phyloP scores from a whole-genome alignment of 345 rosid species.

The Citrus hindsii region DNA sequence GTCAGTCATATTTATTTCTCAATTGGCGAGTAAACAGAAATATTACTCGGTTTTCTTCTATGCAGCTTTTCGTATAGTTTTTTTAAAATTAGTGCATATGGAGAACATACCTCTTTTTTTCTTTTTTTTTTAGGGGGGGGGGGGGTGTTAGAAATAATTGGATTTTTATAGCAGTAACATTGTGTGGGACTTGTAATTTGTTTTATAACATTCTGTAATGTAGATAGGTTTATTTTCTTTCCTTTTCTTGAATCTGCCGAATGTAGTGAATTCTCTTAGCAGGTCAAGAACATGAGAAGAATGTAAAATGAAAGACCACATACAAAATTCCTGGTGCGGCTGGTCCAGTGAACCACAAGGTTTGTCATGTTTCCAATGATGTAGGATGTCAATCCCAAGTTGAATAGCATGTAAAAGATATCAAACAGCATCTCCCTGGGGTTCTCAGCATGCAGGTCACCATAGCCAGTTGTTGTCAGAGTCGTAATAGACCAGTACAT shows the following conservation, averaged over 20 bases:
- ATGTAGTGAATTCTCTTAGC: not conserved
- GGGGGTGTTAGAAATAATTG: not conserved
- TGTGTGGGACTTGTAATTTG: conserved; percentile 9
- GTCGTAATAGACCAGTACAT: conserved; percentile 96
- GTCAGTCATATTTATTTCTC: not conserved
- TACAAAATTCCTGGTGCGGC: conserved; percentile 94
- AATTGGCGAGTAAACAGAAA: not conserved
- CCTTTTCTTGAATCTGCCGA: not conserved
- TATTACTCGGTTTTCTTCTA: not conserved
- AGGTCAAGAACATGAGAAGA: conserved; percentile 22
- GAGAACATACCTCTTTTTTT: not conserved
- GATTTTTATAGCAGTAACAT: not conserved
- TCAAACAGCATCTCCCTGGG: conserved; percentile 94
- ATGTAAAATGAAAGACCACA: conserved; percentile 24
- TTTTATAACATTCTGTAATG: not conserved
- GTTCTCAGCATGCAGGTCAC: conserved; percentile 88
- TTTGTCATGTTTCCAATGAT: conserved; percentile 98
- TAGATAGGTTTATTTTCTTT: not conserved
- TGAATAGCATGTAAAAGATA: conserved; percentile 89
- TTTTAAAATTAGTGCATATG: not conserved
- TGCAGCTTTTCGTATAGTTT: not conserved
- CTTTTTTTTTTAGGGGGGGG: not conserved
- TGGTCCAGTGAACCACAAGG: conserved; percentile 97
- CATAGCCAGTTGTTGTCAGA: conserved; percentile 88
- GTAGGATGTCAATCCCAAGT: conserved; percentile 90